These are phyloP conservation scores for Wickerhamomyces silvicola DNA, from an alignment of 805 yeast species.

Conservation along the genomic window DNA sequence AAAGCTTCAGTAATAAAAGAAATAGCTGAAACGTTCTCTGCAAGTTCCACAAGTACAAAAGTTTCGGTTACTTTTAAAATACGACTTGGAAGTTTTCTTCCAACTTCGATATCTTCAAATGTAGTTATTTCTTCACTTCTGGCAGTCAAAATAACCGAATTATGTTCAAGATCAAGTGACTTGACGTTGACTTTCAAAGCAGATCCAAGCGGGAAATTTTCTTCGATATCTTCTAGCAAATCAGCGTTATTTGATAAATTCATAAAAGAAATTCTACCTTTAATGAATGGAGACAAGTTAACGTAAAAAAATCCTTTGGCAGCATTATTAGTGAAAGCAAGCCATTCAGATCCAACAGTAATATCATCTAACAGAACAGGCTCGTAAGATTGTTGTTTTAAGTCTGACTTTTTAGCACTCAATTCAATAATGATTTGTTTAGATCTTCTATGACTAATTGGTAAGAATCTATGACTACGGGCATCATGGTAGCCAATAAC, in stretches of 20 bases:
- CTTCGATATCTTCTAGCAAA: constrained; percentile 41
- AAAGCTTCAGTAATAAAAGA: constrained; percentile 74
- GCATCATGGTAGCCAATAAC: constrained; percentile 76
- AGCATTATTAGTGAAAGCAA: constrained; percentile 62
- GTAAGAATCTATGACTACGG: constrained; percentile 58
- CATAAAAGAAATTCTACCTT: constrained; percentile 60
- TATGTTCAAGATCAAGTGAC: constrained; percentile 46
- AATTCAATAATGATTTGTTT: constrained; percentile 59
- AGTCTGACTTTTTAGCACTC: constrained; percentile 41
- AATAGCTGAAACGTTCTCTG: constrained; percentile 54
- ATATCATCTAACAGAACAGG: constrained; percentile 36
- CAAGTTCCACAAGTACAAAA: constrained; percentile 62
- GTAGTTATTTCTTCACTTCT: constrained; percentile 37
- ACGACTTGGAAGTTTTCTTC: constrained; percentile 53
- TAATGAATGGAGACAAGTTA: constrained; percentile 58
- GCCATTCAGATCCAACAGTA: constrained; percentile 41
- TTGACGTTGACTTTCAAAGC: constrained; percentile 56
- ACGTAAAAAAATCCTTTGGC: constrained; percentile 60
- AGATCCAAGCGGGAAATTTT: constrained; percentile 64
- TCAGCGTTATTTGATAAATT: constrained; percentile 54
- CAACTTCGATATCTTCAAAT: constrained; percentile 46
- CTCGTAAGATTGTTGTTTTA: constrained; percentile 22
- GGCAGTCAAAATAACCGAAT: constrained; percentile 42
- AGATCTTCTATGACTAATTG: constrained; percentile 53
- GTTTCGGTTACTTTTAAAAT: constrained; percentile 52